These are phyloP conservation scores for Geotrichum restrictum DNA, from an alignment of 1,139 yeast genomes.

Conservation along the genomic window DNA sequence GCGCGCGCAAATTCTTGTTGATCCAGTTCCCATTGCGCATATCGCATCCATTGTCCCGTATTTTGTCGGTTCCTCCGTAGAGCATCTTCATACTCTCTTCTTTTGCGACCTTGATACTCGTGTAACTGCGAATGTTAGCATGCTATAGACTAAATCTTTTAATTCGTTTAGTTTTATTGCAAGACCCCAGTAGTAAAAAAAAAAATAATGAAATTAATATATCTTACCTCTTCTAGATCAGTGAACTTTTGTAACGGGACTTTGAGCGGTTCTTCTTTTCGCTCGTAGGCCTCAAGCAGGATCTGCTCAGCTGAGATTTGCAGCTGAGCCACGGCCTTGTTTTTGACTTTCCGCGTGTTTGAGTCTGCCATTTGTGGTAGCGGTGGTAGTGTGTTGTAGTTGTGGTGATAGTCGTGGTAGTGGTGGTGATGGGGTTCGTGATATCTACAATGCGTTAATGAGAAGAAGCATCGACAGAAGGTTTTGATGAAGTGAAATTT, in stretches of 20 bases:
- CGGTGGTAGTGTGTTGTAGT: not conserved
- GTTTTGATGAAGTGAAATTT: no score
- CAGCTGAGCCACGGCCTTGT: slow-evolving; percentile 46
- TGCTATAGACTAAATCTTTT: not conserved
- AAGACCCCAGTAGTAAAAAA: no score
- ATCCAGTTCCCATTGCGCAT: slow-evolving; percentile 82
- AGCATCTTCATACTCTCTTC: slow-evolving; percentile 83
- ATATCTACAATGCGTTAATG: no score
- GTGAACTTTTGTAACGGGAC: slow-evolving; percentile 51
- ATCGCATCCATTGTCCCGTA: slow-evolving; percentile 85
- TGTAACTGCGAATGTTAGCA: slow-evolving; percentile 39
- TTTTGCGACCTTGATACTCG: slow-evolving; percentile 68
- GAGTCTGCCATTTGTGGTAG: slow-evolving; percentile 14
- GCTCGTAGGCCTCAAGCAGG: slow-evolving; percentile 52
- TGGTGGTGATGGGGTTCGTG: not conserved
- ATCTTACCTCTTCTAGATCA: slow-evolving; percentile 63
- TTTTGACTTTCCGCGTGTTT: slow-evolving; percentile 34
- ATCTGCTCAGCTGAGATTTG: slow-evolving; percentile 58
- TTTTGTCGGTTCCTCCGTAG: slow-evolving; percentile 76
- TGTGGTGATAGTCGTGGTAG: not conserved
- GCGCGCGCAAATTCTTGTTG: slow-evolving; percentile 76
- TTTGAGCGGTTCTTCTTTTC: slow-evolving; percentile 43
- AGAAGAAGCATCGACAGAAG: no score
- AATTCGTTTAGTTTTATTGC: no score
- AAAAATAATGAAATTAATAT: no score